Evolutionary conservation across 2,329 filamentous ascomycete species (phyloP).

Genomic region (Epichloe baconii): DNA sequence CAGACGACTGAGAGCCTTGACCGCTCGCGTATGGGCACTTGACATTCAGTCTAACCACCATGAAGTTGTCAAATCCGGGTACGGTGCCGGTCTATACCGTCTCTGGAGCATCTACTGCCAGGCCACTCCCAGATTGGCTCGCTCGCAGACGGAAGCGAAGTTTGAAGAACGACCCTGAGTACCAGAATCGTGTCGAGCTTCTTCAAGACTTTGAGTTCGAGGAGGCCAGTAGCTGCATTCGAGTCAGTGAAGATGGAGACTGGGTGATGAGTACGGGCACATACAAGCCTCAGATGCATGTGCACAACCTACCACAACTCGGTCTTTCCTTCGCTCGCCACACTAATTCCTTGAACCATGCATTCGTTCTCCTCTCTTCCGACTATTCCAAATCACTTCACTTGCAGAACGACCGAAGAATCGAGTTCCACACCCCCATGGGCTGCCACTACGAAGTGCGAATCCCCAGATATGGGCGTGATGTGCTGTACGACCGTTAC

Average conservation of each 20-base stretch:
- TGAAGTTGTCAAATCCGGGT: conserved; percentile 75
- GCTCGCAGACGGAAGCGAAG: conserved; percentile 79
- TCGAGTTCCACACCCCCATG: conserved; percentile 85
- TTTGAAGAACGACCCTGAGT: conserved; percentile 84
- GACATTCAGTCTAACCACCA: conserved; percentile 19
- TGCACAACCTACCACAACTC: conserved; percentile 87
- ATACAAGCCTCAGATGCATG: conserved; percentile 61
- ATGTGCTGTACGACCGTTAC: conserved; percentile 70
- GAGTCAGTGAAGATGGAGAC: conserved; percentile 86
- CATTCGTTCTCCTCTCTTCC: conserved; percentile 73
- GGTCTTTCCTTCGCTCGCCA: conserved; percentile 90
- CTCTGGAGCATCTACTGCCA: conserved; percentile 75
- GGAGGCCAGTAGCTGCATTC: conserved; percentile 81
- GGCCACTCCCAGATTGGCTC: conserved; percentile 91
- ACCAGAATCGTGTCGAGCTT: conserved; percentile 84
- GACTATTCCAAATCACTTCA: conserved; percentile 94
- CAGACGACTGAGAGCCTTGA: background rate
- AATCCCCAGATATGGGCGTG: conserved; percentile 83
- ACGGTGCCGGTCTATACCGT: conserved; percentile 89
- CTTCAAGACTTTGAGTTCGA: conserved; percentile 98
- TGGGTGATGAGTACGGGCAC: conserved; percentile 93
- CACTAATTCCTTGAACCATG: conserved; percentile 82
- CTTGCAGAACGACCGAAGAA: conserved; percentile 76
- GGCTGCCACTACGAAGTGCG: conserved; percentile 83
- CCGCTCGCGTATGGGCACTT: background rate